Base-by-base conservation (phyloP, 495 filamentous ascomycete genomes). In the Neurospora intermedia region DNA sequence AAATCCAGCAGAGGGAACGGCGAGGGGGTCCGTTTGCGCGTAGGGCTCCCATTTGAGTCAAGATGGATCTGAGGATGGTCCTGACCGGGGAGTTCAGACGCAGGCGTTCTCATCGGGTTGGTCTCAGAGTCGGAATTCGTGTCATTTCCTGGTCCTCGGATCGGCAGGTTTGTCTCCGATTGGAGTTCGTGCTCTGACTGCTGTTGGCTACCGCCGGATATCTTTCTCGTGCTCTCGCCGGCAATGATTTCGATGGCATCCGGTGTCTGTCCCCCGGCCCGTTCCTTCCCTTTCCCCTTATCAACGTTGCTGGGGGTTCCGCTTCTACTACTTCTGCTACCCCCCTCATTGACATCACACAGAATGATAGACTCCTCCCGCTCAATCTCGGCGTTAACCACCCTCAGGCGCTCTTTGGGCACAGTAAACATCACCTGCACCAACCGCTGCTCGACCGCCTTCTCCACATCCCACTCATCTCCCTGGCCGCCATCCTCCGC, bases 351-450 rank as follows among this genome's bases (percentile, higher is more conserved):
- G 54, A 62, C 54, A 62, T 62, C 54, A 31, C 54, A 62, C 23
- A 62, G 13, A 16, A 62, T 31, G 27, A 62, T 62, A 31, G 54
- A 62, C 83, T 79, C 82, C 78, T 79, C 83, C 74, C 79, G 84
- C 83, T 81, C 84, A 72, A 82, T 82, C 80, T 83, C 84, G 73
- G 84, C 88, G 83, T 98, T 98, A 10, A 97, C 94, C 15, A 98
- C 93, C 69, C 95, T 85, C 76, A 98, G 79, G 79, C 87, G 88
- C 83, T 94, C 91, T 80, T 89, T 91, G 69, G 95, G 95, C 72
- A 97, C 93, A 1, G 94, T 97, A 80, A 96, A 98, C 84, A 96
- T 96, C 74, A 96, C 88, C 82, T 98, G 95, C 73, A 98, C 94
- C 18, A 93, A 87, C 59, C 94, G 81, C 70, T 87, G 88, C 81